A percentile compares a stretch with the other conserved stretches of the same genome.
phyloP scores from a whole-genome alignment of 768 basidiomycete genomes.

The Multifurca ochricompacta region DNA sequence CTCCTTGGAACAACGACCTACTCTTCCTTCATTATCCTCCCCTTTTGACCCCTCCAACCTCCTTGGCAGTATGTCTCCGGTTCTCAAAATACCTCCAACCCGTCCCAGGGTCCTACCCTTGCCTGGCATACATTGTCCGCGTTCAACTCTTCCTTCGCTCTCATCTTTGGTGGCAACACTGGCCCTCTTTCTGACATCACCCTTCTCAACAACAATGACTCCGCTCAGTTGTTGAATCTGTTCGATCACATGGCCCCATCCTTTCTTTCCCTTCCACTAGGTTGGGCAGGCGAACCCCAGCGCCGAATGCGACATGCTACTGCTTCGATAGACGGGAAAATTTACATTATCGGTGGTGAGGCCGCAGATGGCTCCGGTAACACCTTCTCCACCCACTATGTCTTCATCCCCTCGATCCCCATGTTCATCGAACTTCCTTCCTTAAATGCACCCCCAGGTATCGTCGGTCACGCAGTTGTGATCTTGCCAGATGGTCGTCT shows the following conservation, averaged over 20 bases:
- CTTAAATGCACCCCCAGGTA: constrained; percentile 50
- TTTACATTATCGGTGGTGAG: constrained; percentile 75
- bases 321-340: constrained; percentile 39
- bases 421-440: constrained; percentile 51
- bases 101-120: constrained; percentile 50
- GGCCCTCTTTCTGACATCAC: constrained; percentile 49
- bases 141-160: constrained; percentile 42
- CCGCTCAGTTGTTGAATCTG: constrained; percentile 50
- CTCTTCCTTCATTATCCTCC: constrained; percentile 55
- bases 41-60: constrained; percentile 51
- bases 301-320: constrained; percentile 74
- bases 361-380: constrained; percentile 69
- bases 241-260: constrained; percentile 30
- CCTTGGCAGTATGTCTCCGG: constrained; percentile 59
- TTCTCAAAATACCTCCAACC: constrained; percentile 33
- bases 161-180: constrained; percentile 74
- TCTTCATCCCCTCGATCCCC: constrained; percentile 44
- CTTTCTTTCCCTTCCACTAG: constrained; percentile 41
- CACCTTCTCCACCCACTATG: constrained; percentile 55
- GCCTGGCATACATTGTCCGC: constrained; percentile 79
- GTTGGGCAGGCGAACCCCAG: constrained; percentile 60
- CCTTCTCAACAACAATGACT: constrained; percentile 49
- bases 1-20: constrained; percentile 64
- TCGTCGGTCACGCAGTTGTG: constrained; percentile 67
- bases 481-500: constrained; percentile 63